A percentile compares a stretch with the other conserved stretches of the same genome.
These are phyloP conservation scores for Kodamaea alishanica DNA, from an alignment of 1,139 yeast genomes.

Conservation along the genomic window DNA sequence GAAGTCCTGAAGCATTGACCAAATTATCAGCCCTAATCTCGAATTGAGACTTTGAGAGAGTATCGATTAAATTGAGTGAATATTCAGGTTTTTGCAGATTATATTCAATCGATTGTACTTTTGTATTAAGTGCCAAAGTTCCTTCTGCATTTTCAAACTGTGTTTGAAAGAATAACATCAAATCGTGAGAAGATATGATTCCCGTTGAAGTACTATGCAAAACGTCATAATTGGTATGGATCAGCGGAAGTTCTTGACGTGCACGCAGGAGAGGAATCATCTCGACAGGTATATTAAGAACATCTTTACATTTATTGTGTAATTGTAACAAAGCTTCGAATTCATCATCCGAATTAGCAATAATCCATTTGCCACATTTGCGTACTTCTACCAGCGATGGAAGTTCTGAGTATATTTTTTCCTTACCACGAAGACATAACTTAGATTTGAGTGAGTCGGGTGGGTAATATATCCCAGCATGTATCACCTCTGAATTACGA, in stretches of 20 bases:
- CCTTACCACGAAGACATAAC: slow-evolving; percentile 72
- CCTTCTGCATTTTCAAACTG: slow-evolving; percentile 54
- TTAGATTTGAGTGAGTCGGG: slow-evolving; percentile 59
- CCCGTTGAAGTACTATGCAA: slow-evolving; percentile 84
- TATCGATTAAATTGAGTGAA: slow-evolving; percentile 30
- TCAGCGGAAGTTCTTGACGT: slow-evolving; percentile 55
- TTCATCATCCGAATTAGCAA: slow-evolving; percentile 72
- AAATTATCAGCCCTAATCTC: slow-evolving; percentile 54
- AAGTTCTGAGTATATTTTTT: slow-evolving; percentile 56
- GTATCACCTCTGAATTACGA: slow-evolving; percentile 87
- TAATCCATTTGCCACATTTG: slow-evolving; percentile 83
- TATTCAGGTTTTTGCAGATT: slow-evolving; percentile 21
- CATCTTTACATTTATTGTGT: slow-evolving; percentile 46
- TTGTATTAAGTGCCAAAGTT: slow-evolving; percentile 60
- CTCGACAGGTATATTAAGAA: slow-evolving; percentile 56
- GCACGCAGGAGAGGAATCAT: slow-evolving; percentile 48
- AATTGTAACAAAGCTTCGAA: slow-evolving; percentile 54
- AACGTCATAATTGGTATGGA: slow-evolving; percentile 58
- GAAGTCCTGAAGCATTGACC: slow-evolving; percentile 75
- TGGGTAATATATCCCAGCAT: slow-evolving; percentile 87
- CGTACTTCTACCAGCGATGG: slow-evolving; percentile 11
- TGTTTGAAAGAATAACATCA: slow-evolving; percentile 57
- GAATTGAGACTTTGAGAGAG: slow-evolving; percentile 32
- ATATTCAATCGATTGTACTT: slow-evolving; percentile 45
- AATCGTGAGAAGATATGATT: slow-evolving; percentile 75